Percentiles rank a stretch among this genome's conserved stretches.
Conservation (phyloP, 129 eudicot species). For the Centrapalus pauciflorus region DNA sequence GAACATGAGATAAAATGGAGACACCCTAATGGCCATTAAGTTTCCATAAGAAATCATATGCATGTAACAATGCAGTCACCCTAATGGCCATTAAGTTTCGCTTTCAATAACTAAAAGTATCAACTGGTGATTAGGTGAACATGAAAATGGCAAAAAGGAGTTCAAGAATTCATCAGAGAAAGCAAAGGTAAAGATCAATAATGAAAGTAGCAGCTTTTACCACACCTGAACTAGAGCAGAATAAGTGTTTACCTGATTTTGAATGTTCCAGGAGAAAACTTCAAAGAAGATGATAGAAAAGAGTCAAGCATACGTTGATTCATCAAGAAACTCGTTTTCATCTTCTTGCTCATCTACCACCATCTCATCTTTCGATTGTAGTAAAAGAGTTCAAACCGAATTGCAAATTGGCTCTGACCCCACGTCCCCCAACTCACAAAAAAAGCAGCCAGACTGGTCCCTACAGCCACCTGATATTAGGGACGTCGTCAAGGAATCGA, state of each 20-base stretch:
- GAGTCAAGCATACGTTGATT: constrained; percentile 45
- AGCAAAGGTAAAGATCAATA: constrained; percentile 30
- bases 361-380: constrained; percentile 33
- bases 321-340: constrained; percentile 60
- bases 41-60: not conserved
- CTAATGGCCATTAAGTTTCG: not conserved
- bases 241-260: not conserved
- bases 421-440: constrained; percentile 29
- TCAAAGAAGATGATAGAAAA: constrained; percentile 35
- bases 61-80: not conserved
- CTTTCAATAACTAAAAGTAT: constrained; percentile 10
- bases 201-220: not conserved
- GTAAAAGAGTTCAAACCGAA: constrained; percentile 20
- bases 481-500: constrained; percentile 59
- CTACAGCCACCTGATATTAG: constrained; percentile 38
- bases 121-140: constrained; percentile 33
- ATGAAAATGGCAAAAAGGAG: constrained; percentile 30
- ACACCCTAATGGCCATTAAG: not conserved
- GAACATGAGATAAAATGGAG: not conserved
- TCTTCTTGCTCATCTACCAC: constrained; percentile 65
- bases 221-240: not conserved
- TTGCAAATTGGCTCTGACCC: constrained; percentile 25
- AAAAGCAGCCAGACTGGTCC: constrained; percentile 22
- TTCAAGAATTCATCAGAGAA: constrained; percentile 30
- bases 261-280: constrained; percentile 35